Conservation (phyloP, 495 filamentous ascomycete species). For the Penicillium canescens region DNA sequence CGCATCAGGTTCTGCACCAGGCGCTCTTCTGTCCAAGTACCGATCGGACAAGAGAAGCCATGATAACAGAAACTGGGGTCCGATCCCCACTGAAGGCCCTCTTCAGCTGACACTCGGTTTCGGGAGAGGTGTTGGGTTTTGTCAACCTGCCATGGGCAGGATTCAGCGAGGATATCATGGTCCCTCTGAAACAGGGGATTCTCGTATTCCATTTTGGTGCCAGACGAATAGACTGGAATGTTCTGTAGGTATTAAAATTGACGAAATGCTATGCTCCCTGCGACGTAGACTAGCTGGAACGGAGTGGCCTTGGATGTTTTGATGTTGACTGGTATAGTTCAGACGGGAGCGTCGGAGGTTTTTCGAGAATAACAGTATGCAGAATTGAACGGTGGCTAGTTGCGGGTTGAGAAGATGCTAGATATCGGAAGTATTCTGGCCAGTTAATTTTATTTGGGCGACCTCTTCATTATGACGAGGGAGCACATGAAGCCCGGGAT, state of each 20-base stretch:
- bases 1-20: constrained; percentile 23
- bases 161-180: background rate
- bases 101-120: constrained; percentile 4
- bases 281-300: too few species aligned
- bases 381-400: too few species aligned
- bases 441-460: background rate
- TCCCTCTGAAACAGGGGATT: background rate
- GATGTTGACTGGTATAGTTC: too few species aligned
- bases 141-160: background rate
- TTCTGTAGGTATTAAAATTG: too few species aligned
- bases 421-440: too few species aligned
- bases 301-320: too few species aligned
- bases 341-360: too few species aligned
- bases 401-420: too few species aligned
- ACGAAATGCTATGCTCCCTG: too few species aligned
- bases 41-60: constrained; percentile 24
- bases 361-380: too few species aligned
- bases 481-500: constrained; percentile 21
- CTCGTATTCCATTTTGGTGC: background rate
- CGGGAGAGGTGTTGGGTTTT: background rate
- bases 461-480: background rate
- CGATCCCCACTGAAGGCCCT: constrained; percentile 26
- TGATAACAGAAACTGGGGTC: constrained; percentile 30
- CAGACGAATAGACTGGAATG: background rate
- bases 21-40: constrained; percentile 27